A percentile compares a stretch with the other conserved stretches of the same genome.
These are phyloP conservation scores for Microbotryum saponariae DNA, from an alignment of 1,284 basidiomycete genomes.

Conservation along the genomic window DNA sequence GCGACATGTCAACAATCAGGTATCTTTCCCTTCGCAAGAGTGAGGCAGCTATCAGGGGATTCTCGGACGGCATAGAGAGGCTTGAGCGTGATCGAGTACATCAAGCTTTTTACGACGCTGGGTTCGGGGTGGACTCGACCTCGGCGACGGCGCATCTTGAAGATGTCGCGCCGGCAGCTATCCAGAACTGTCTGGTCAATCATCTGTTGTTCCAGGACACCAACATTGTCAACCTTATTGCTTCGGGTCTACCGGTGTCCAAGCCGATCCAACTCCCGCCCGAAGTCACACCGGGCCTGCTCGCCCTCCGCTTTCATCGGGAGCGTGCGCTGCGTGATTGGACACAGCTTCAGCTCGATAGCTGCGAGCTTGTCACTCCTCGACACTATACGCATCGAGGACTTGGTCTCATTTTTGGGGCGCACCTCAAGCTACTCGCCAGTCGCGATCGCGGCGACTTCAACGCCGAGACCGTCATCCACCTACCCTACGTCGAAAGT, in stretches of 20 bases:
- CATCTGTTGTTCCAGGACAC: conserved; percentile 14
- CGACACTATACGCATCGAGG: neutral
- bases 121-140: conserved; percentile 13
- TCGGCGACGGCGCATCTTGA: conserved; percentile 4
- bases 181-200: conserved; percentile 25
- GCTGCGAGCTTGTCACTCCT: neutral
- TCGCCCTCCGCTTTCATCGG: conserved; percentile 54
- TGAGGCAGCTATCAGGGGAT: conserved; percentile 17
- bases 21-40: conserved; percentile 20
- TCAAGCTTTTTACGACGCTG: conserved; percentile 5
- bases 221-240: conserved; percentile 19
- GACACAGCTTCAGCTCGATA: conserved; percentile 46
- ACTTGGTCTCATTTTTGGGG: conserved; percentile 13
- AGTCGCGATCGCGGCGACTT: conserved; percentile 22
- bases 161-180: neutral
- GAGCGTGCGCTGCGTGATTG: conserved; percentile 51
- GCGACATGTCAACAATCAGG: neutral
- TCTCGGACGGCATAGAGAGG: conserved; percentile 18
- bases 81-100: conserved; percentile 12
- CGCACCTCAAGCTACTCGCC: conserved; percentile 26
- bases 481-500: conserved; percentile 15
- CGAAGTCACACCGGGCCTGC: conserved; percentile 48
- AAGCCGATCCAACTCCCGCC: conserved; percentile 9
- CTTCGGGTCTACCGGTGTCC: conserved; percentile 8
- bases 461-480: conserved; percentile 11